Evolutionary conservation across 129 eudicot genomes (phyloP).

Genomic region (Helichrysum umbraculigerum): DNA sequence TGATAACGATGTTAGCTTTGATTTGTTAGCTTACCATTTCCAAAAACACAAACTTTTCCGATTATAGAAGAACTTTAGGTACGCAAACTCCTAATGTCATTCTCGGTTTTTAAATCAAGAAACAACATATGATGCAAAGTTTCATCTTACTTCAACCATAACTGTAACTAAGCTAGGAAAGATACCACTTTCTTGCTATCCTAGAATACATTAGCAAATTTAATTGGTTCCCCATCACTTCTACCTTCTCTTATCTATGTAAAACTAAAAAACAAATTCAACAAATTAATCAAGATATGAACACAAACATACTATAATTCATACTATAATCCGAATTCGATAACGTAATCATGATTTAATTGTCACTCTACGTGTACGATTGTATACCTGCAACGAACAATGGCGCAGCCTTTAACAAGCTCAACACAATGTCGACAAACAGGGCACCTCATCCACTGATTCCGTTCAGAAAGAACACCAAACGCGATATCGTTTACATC

Average conservation of each 20-base stretch:
- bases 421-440: conserved; percentile 62
- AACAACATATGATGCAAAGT: conserved; percentile 27
- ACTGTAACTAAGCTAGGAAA: too few relatives aligned
- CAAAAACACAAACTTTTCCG: conserved; percentile 18
- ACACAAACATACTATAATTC: not conserved
- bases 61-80: conserved; percentile 32
- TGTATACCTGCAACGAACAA: conserved; percentile 62
- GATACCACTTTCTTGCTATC: too few relatives aligned
- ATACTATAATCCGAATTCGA: not conserved
- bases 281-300: not conserved
- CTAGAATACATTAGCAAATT: not conserved
- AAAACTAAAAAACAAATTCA: conserved; percentile 6
- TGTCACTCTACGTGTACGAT: not conserved
- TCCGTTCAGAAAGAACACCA: conserved; percentile 62
- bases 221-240: conserved; percentile 28
- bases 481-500: conserved; percentile 61
- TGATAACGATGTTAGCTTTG: conserved; percentile 18
- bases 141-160: not conserved
- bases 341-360: not conserved
- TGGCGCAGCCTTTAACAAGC: conserved; percentile 52
- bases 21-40: conserved; percentile 27
- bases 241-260: conserved; percentile 22
- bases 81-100: conserved; percentile 15
- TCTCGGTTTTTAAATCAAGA: conserved; percentile 22
- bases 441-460: conserved; percentile 73